phyloP scores from a whole-genome alignment of 495 filamentous ascomycete species.

The Lentithecium fluviatile region DNA sequence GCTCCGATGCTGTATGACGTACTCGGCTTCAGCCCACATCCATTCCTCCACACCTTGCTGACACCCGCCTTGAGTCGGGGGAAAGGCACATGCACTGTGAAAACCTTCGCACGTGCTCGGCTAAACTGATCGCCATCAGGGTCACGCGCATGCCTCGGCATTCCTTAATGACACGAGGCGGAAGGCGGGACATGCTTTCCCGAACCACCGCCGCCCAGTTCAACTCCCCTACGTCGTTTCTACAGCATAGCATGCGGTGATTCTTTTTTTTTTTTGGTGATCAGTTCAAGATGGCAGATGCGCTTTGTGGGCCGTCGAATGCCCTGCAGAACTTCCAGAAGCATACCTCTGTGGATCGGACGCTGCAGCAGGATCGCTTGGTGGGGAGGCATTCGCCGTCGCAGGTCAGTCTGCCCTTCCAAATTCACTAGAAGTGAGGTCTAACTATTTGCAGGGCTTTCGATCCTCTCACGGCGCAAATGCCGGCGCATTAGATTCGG shows the following conservation, averaged over 20 bases:
- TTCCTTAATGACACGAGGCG: neutral
- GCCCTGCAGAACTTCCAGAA: conserved; percentile 81
- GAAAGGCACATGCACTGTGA: no score
- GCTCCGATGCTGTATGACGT: no score
- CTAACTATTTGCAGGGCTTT: conserved; percentile 54
- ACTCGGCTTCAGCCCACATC: no score
- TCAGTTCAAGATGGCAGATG: conserved; percentile 65
- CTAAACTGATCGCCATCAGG: no score
- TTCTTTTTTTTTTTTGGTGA: neutral
- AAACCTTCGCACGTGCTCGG: no score
- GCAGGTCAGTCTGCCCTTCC: conserved; percentile 49
- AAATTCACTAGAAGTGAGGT: conserved; percentile 9
- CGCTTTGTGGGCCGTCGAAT: conserved; percentile 86
- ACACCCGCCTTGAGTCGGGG: no score
- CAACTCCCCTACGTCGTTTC: neutral
- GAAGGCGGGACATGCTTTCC: neutral
- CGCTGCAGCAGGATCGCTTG: conserved; percentile 81
- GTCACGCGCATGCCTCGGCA: neutral
- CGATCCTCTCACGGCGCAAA: conserved; percentile 55
- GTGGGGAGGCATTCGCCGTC: conserved; percentile 52
- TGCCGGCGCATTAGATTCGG: conserved; percentile 60
- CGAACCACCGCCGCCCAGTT: neutral
- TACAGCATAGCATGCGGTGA: neutral
- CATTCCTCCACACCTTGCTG: no score
- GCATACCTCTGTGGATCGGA: conserved; percentile 72